Percentiles rank a stretch among this genome's conserved stretches.
Evolutionary conservation across 331 rosid species (phyloP).

Genomic region (Rhamnella rubrinervis): DNA sequence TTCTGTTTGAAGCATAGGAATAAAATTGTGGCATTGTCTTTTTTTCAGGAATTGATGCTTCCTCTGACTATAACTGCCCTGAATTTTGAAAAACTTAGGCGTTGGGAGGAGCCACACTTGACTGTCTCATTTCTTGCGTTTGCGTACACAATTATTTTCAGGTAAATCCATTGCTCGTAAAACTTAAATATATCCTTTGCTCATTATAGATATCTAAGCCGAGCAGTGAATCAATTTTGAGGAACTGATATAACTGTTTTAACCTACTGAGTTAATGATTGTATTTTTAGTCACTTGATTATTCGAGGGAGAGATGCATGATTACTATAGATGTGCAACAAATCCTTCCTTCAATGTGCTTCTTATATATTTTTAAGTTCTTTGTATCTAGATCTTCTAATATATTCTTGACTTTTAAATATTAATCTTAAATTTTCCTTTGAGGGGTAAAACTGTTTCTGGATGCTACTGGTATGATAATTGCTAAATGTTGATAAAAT

Average conservation of each 20-base stretch:
- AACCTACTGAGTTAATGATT: background rate
- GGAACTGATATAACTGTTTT: too few species aligned
- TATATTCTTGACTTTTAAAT: too few species aligned
- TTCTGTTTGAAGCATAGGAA: conserved; percentile 9
- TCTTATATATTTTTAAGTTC: background rate
- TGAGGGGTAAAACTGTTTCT: background rate
- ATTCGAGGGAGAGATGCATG: background rate
- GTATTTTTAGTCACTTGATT: background rate
- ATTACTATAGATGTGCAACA: background rate
- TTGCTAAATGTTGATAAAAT: too few species aligned
- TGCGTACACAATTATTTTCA: conserved; percentile 63
- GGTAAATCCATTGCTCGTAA: conserved; percentile 47
- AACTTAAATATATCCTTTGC: conserved; percentile 36
- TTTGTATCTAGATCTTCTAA: background rate
- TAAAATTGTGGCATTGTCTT: conserved; percentile 15
- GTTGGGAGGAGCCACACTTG: conserved; percentile 89
- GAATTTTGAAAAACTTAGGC: conserved; percentile 76
- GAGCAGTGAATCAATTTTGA: background rate
- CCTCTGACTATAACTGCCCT: conserved; percentile 56
- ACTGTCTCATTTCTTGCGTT: conserved; percentile 72
- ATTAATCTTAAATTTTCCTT: too few species aligned
- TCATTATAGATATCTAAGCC: background rate
- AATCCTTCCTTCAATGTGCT: background rate
- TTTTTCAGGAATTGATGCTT: conserved; percentile 76
- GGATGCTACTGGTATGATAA: too few species aligned